Base-by-base conservation (phyloP, 345 rosid species). In the Cardamine resedifolia region DNA sequence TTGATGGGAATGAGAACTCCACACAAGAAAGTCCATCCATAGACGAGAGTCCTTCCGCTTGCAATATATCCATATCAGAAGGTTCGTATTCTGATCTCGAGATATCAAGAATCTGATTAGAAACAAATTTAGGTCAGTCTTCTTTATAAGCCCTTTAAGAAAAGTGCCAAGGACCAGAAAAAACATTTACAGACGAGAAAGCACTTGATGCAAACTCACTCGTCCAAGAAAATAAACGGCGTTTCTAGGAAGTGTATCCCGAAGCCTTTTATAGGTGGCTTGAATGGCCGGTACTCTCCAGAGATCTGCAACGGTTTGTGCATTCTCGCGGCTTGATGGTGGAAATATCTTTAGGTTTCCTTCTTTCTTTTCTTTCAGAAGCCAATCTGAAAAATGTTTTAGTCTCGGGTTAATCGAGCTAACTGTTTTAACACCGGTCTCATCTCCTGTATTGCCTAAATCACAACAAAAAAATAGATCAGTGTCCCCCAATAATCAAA, bases 211-310 rank as follows among this genome's bases (percentile, higher is more conserved):
- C 41, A 30, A 66, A 56, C 84, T 77, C 79, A 90, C 98, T 84
- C 91, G 81, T 80, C 84, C 96, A 43, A 93, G 82, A 83, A 93
- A 93, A 82, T 90, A 89, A 19, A 89, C 83, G 50, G 96, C 92
- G 57, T 59, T 75, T 78, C 87, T 83, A 12, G 98, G 97, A 28
- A 93, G 84, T 77, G 51, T 79, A 69, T 85, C 84, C 7, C 82
- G 82, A 73, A 94, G 86, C 33, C 90, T 80, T 77, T 70, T 81
- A 74, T 90, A 93, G 2, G 98, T 85, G 51, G 90, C 96, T 81
- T 87, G 92, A 77, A 93, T 77, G 72, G 92, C 86, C 59, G 79
- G 80, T 82, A 89, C 91, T 77, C 78, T 77, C 96, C 89, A 87
- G 71, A 93, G 69, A 24, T 87, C 91, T 79, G 77, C 91, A 50